Evolutionary conservation across 75 land plant genomes (phyloP).

Genomic region (Pinus tabuliformis): DNA sequence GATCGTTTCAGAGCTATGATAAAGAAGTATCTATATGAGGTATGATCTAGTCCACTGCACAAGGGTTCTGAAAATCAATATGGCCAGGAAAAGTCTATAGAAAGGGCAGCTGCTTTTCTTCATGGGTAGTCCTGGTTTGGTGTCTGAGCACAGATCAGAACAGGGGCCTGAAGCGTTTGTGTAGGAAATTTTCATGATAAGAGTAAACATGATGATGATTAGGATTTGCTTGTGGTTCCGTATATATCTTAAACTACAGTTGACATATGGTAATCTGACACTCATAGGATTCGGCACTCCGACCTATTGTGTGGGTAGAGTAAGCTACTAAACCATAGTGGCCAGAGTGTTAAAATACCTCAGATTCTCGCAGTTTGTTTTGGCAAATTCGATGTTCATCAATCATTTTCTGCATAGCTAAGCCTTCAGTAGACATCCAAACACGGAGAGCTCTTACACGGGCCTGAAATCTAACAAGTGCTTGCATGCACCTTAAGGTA

Average conservation of each 20-base stretch:
- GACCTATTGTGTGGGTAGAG: background rate
- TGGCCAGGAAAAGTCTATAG: too few relatives aligned
- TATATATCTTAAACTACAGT: background rate
- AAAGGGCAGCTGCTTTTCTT: too few relatives aligned
- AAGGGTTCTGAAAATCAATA: too few relatives aligned
- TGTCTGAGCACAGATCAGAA: background rate
- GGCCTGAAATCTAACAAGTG: conserved; percentile 90
- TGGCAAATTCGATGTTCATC: conserved; percentile 44
- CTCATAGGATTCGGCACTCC: too few relatives aligned
- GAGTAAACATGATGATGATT: background rate
- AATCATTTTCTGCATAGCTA: conserved; percentile 75
- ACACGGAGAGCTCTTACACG: conserved; percentile 88
- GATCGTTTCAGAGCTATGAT: too few relatives aligned
- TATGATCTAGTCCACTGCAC: too few relatives aligned
- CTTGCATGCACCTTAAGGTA: conserved; percentile 92
- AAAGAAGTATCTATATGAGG: too few relatives aligned
- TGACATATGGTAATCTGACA: background rate
- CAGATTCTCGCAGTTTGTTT: conserved; percentile 67
- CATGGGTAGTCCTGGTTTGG: too few relatives aligned
- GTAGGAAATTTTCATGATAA: background rate
- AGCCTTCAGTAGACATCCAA: conserved; percentile 88
- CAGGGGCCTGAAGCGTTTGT: too few relatives aligned
- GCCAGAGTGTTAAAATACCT: conserved; percentile 33
- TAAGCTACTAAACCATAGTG: background rate
- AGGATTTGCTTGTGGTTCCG: background rate